Evolutionary conservation across 129 eudicot genomes (phyloP).

Genomic region (Tagetes patula): DNA sequence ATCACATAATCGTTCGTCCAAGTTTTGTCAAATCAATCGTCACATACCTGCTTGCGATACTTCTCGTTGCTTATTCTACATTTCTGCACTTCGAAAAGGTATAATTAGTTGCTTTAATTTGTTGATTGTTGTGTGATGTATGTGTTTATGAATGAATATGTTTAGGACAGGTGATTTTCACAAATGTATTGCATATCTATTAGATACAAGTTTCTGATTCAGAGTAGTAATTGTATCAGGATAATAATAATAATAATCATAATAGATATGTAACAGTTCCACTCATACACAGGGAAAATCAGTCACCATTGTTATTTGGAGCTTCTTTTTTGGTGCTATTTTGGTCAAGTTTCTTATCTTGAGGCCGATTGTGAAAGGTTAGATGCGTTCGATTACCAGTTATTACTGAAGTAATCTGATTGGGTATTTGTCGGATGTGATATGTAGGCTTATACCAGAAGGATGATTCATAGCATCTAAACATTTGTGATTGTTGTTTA

Average conservation of each 20-base stretch:
- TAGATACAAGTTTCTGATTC: background rate
- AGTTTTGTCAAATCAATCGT: slow-evolving; percentile 14
- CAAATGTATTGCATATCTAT: background rate
- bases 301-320: slow-evolving; percentile 32
- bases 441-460: background rate
- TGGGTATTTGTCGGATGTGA: background rate
- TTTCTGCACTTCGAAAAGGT: slow-evolving; percentile 38
- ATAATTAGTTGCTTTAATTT: background rate
- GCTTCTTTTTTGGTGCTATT: slow-evolving; percentile 30
- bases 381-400: too few relatives aligned
- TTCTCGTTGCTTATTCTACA: slow-evolving; percentile 24
- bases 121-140: background rate
- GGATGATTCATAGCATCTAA: background rate
- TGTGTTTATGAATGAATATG: background rate
- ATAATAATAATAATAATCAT: too few relatives aligned
- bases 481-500: background rate
- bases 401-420: background rate
- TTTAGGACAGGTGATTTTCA: background rate
- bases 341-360: slow-evolving; percentile 41
- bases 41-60: slow-evolving; percentile 17
- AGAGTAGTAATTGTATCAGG: background rate
- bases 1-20: slow-evolving; percentile 36
- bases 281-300: slow-evolving; percentile 31
- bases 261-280: background rate
- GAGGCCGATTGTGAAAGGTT: slow-evolving; percentile 48